Evolutionary conservation across 148 eudicot genomes (phyloP).

Genomic region (Fallopia convolvulus): DNA sequence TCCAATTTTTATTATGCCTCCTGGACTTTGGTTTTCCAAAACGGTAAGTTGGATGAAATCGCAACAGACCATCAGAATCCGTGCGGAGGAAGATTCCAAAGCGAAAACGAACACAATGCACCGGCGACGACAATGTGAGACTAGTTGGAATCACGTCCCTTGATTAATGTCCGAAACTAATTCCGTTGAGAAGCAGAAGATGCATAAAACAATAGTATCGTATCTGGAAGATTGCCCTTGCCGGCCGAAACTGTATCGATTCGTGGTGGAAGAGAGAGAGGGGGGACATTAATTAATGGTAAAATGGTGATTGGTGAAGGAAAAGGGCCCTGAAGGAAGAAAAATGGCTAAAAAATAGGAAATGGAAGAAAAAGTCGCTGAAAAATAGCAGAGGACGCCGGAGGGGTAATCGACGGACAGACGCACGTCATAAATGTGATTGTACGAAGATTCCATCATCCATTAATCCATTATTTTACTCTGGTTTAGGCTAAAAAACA

Average conservation of each 20-base stretch:
- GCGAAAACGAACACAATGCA: background rate
- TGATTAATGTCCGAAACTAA: background rate
- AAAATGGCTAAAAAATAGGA: background rate
- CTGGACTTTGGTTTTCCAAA: background rate
- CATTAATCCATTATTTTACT: background rate
- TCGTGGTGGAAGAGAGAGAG: background rate
- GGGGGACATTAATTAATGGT: background rate
- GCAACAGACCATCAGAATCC: background rate
- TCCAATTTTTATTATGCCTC: background rate
- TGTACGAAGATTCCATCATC: background rate
- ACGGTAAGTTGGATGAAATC: background rate
- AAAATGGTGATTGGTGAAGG: background rate
- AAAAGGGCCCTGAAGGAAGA: background rate
- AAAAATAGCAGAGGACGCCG: conserved; percentile 3
- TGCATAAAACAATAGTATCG: conserved; percentile 1
- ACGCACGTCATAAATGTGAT: conserved; percentile 1
- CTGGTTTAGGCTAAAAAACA: too few species aligned
- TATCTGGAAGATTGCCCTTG: background rate
- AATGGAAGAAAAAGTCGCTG: conserved; percentile 6
- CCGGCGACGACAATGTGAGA: background rate
- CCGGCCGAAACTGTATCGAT: conserved; percentile 4
- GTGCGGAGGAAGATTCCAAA: background rate
- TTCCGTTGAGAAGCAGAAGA: background rate
- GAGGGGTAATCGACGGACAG: background rate
- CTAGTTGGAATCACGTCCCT: background rate